phyloP scores from a whole-genome alignment of 106 monocot species.

The Acorus gramineus region DNA sequence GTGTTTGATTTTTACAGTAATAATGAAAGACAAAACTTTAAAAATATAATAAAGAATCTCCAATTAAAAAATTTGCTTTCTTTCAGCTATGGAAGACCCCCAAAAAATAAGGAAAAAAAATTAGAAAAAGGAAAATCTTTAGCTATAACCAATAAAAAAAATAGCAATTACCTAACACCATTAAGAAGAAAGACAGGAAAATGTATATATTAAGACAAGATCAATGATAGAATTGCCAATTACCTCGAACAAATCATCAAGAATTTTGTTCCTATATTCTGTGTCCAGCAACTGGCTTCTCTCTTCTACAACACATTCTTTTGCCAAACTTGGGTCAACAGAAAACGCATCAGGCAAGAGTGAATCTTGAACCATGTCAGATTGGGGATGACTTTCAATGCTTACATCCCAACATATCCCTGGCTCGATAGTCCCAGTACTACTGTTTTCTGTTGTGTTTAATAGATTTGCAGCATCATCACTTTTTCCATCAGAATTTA shows the following conservation, averaged over 20 bases:
- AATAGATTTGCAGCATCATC: slow-evolving; percentile 5
- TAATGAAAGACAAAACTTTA: too few species aligned
- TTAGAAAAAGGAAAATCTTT: neutral
- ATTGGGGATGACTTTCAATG: slow-evolving; percentile 46
- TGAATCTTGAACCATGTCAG: slow-evolving; percentile 28
- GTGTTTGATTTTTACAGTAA: too few species aligned
- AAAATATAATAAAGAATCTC: too few species aligned
- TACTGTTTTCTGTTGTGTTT: slow-evolving; percentile 18
- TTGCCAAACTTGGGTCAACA: slow-evolving; percentile 3
- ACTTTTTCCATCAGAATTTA: slow-evolving; percentile 33
- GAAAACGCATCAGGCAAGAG: slow-evolving; percentile 13
- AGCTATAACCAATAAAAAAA: neutral
- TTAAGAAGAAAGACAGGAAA: neutral
- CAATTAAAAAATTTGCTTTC: too few species aligned
- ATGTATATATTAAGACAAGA: neutral
- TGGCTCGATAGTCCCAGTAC: slow-evolving; percentile 30
- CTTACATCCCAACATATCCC: slow-evolving; percentile 91
- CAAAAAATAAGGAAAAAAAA: too few species aligned
- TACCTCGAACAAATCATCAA: slow-evolving; percentile 99
- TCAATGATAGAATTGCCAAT: neutral
- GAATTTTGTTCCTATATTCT: slow-evolving; percentile 88
- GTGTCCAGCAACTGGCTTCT: slow-evolving; percentile 84
- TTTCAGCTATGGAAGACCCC: too few species aligned
- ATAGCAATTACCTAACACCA: neutral
- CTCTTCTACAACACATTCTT: slow-evolving; percentile 25